Evolutionary conservation across 2,329 filamentous ascomycete species (phyloP), one percentile per base, ranked within the genome.

Genomic region (Biscogniauxia mediterranea): DNA sequence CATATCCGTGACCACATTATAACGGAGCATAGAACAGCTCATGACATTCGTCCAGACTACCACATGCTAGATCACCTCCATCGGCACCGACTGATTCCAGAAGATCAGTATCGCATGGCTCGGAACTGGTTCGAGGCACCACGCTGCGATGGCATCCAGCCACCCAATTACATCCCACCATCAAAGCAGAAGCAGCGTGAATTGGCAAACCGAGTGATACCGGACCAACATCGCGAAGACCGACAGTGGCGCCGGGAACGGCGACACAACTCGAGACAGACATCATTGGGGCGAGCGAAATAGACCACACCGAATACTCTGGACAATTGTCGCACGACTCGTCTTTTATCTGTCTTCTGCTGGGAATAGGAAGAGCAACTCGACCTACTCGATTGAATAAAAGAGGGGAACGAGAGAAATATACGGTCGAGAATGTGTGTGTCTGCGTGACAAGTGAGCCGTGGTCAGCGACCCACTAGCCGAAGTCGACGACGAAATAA

Each of bases 1-100:
- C 85, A 87, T 64, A 81, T 86, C 55, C 76, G 72, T 0, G 59
- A 60, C 0, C 84, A 87, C 61, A 75, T 83, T 50, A 58, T 68
- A 13, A 70, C 2, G 74, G 72, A 0, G 58, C 66, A 5, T 66
- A 59, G 28, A 7, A 65, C 56, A 0, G 58, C 53, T 0, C 26
- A 63, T 0, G 19, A 75, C 74, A 98, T 97, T 75, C 87, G 95
- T 51, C 89, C 93, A 3, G 94, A 99, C 66, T 93, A 93, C 9
- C 92, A 97, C 74, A 87, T 93, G 49, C 92, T 92, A 1, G 92
- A 97, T 73, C 91, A 95, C 71, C 80, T 74, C 19, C 15, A 42
- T 9, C 7, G 46, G 0, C 2, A 60, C 15, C 3, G 20, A 0
- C 23, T 73, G 15, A 64, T 74, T 25, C 1, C 60, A 0, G 54